Evolutionary conservation across 2,329 filamentous ascomycete species (phyloP), one percentile per base, ranked within the genome.

Genomic region (Periglandula ipomoeae): DNA sequence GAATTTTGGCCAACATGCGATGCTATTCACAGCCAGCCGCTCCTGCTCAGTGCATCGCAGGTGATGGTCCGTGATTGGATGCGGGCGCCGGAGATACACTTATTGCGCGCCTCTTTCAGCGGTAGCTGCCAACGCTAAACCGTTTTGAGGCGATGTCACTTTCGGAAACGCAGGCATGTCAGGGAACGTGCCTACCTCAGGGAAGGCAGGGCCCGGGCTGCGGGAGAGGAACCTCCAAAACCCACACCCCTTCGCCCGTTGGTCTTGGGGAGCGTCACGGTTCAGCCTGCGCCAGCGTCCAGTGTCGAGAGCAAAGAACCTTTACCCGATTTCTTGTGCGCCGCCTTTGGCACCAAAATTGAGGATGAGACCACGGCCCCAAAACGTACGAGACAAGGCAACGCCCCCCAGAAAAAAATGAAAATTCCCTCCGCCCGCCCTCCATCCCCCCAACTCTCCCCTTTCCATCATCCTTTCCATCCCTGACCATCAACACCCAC

Each of bases 341-440:
- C 64, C 62, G 64, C 64, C 64, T 62, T 60, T 59, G 59, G 62
- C 63, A 62, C 64, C 62, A 63, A 64, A 66, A 64, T 62, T 55
- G 61, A 64, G 63, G 64, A 67, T 66, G 61, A 66, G 61, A 66
- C 65, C 61, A 66, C 63, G 58, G 54, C 62, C 61, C 61, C 60
- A 63, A 62, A 65, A 56, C 58, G 56, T 60, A 60, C 63, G 60
- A 66, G 64, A 66, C 62, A 66, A 55, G 57, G 52, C 55, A 56
- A 51, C 52, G 46, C 54, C 55, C 59, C 59, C 61, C 56, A 56
- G 54, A 58, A 55, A 56, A 47, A 61, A 56, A 59, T 58, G 55
- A 58, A 61, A 59, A 59, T 56, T 53, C 58, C 59, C 55, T 61
- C 59, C 56, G 55, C 48, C 52, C 51, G 53, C 49, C 40, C 53